phyloP scores from a whole-genome alignment of 768 basidiomycete genomes.

The Hirschioporus abietinus region DNA sequence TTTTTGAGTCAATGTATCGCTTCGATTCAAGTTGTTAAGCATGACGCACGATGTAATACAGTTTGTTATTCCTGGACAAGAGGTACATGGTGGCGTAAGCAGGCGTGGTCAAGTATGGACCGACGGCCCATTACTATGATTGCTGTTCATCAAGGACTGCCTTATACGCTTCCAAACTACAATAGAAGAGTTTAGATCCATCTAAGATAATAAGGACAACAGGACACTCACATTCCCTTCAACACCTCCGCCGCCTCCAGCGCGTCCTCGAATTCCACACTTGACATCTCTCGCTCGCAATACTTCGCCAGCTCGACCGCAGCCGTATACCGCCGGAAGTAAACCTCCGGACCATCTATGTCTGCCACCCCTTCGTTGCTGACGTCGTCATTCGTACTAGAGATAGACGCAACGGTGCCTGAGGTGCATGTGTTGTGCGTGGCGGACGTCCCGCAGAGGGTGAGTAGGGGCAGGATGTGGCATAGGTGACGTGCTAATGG shows the following conservation, averaged over 20 bases:
- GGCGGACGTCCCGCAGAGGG: background rate
- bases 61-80: too few relatives aligned
- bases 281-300: constrained; percentile 52
- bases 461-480: constrained; percentile 59
- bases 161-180: background rate
- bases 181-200: background rate
- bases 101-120: too few relatives aligned
- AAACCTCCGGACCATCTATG: constrained; percentile 25
- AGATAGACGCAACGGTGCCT: constrained; percentile 22
- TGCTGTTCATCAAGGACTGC: background rate
- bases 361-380: background rate
- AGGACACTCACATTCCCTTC: constrained; percentile 46
- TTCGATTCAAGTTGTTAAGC: too few relatives aligned
- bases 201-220: background rate
- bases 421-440: too few relatives aligned
- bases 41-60: too few relatives aligned
- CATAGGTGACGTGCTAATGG: constrained; percentile 81
- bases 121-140: too few relatives aligned
- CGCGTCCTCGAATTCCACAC: constrained; percentile 61
- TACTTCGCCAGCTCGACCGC: constrained; percentile 69
- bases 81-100: too few relatives aligned
- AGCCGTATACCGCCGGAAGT: constrained; percentile 51
- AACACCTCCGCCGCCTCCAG: constrained; percentile 59
- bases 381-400: constrained; percentile 46
- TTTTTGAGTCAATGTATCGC: too few relatives aligned